These are phyloP conservation scores for Echinochloa phyllopogon DNA, from an alignment of 176 grass and related monocot genomes.

Conservation along the genomic window DNA sequence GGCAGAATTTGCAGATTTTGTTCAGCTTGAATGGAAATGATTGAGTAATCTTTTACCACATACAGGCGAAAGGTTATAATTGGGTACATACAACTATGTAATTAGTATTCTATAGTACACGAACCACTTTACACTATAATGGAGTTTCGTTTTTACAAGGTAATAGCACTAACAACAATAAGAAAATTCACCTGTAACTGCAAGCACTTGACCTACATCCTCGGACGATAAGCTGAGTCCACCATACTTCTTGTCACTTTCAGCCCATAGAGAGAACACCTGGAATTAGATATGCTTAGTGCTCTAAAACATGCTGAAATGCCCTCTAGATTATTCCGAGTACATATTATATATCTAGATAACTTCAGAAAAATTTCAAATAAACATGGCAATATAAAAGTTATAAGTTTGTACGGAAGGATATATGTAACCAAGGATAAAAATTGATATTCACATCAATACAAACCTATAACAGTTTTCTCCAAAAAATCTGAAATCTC, in stretches of 20 bases:
- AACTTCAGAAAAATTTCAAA: not conserved
- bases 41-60: not conserved
- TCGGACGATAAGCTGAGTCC: constrained; percentile 72
- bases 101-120: not conserved
- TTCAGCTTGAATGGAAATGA: not conserved
- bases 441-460: constrained; percentile 20
- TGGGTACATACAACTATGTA: not conserved
- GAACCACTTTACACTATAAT: not conserved
- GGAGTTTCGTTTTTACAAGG: not conserved
- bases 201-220: constrained; percentile 70
- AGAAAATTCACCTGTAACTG: constrained; percentile 63
- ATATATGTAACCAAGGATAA: not conserved
- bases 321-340: not conserved
- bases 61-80: not conserved
- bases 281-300: constrained; percentile 32
- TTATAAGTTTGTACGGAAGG: constrained; percentile 6
- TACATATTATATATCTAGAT: not conserved
- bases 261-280: constrained; percentile 87
- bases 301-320: not conserved
- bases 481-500: not conserved
- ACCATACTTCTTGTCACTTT: constrained; percentile 75
- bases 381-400: not conserved
- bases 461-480: not conserved
- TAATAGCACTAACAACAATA: not conserved
- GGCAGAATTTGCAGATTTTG: not conserved